Evolutionary conservation across 164 flowering plant species (phyloP).

Genomic region (Vitis labrusca): DNA sequence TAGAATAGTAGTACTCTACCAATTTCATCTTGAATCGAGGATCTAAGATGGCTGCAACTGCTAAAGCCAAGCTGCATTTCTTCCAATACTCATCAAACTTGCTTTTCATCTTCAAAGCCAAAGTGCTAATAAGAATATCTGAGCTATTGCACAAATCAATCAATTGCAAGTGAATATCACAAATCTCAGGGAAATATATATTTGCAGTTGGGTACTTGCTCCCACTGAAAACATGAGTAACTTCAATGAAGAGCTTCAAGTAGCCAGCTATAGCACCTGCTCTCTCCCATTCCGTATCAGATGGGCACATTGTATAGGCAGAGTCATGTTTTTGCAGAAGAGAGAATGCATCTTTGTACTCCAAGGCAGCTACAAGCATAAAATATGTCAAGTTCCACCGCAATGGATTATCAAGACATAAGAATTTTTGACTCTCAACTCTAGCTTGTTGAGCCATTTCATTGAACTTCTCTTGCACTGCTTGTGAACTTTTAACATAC

Average conservation of each 20-base stretch:
- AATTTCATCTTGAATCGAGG: conserved; percentile 50
- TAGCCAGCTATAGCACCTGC: conserved; percentile 15
- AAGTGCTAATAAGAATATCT: conserved; percentile 26
- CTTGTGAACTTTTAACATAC: conserved; percentile 34
- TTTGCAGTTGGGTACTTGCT: conserved; percentile 39
- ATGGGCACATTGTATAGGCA: conserved; percentile 19
- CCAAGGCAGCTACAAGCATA: conserved; percentile 44
- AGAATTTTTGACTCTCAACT: conserved; percentile 22
- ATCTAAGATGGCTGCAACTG: conserved; percentile 46
- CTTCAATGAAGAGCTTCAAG: conserved; percentile 40
- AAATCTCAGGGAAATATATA: conserved; percentile 40
- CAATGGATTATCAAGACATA: conserved; percentile 27
- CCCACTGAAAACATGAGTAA: conserved; percentile 26
- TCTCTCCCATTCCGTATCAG: conserved; percentile 45
- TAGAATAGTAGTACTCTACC: conserved; percentile 39
- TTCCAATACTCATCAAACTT: conserved; percentile 51
- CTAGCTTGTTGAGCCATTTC: conserved; percentile 26
- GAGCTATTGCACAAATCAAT: conserved; percentile 37
- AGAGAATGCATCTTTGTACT: conserved; percentile 29
- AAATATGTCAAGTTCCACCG: conserved; percentile 45
- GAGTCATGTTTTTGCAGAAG: conserved; percentile 31
- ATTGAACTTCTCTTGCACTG: conserved; percentile 24
- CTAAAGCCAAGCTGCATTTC: conserved; percentile 31
- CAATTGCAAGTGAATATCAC: conserved; percentile 35
- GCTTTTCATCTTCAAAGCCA: conserved; percentile 38